Evolutionary conservation across 169 alveolate species (phyloP).

Genomic region (Cyclospora cayetanensis): DNA sequence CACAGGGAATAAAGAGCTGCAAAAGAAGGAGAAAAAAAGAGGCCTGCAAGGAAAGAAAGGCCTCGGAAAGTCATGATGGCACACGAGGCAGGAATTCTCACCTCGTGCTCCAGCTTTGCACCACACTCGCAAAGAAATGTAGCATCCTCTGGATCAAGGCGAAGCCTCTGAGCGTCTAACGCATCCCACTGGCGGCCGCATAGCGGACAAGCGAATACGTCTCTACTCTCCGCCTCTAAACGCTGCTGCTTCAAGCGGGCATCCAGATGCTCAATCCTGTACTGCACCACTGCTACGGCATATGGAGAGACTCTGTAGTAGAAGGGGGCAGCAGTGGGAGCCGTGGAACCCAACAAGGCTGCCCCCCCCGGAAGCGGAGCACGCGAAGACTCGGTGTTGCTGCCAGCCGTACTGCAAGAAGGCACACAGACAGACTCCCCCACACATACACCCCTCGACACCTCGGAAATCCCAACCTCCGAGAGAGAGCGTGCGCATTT

Average conservation of each 20-base stretch:
- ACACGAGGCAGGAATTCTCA: too few species aligned
- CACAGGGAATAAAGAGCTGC: too few species aligned
- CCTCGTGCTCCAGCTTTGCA: slow-evolving; percentile 70
- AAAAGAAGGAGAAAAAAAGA: too few species aligned
- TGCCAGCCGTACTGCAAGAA: neutral
- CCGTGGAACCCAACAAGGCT: neutral
- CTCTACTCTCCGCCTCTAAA: slow-evolving; percentile 38
- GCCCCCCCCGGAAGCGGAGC: neutral
- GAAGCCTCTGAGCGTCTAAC: slow-evolving; percentile 61
- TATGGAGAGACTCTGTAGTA: slow-evolving; percentile 56
- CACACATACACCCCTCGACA: neutral
- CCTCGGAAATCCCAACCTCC: neutral
- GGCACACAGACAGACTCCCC: neutral
- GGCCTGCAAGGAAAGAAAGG: too few species aligned
- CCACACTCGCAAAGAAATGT: slow-evolving; percentile 66
- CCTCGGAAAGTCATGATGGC: too few species aligned
- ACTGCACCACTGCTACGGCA: slow-evolving; percentile 49
- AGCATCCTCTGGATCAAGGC: slow-evolving; percentile 67
- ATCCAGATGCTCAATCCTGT: slow-evolving; percentile 38
- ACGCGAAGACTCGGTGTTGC: neutral
- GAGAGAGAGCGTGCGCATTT: neutral
- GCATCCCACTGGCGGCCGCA: slow-evolving; percentile 65
- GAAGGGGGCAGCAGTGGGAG: slow-evolving; percentile 21
- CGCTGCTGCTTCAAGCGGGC: neutral
- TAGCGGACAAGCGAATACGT: slow-evolving; percentile 30